Conservation (phyloP, 2,329 filamentous ascomycete species). For the Ophiostoma tasmaniense region DNA sequence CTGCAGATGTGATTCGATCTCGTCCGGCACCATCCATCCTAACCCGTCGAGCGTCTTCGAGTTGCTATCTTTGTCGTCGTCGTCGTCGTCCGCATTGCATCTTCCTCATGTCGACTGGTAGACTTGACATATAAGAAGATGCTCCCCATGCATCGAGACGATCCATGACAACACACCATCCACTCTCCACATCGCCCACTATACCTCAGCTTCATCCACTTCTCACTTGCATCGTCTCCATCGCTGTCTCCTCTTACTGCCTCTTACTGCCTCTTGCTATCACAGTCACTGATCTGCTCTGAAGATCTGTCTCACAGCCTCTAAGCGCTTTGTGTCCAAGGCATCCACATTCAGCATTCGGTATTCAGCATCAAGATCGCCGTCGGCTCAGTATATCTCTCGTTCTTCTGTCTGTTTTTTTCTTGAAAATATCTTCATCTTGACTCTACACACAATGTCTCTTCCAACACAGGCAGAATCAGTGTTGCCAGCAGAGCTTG, state of each 20-base stretch:
- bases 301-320: not conserved
- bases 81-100: not conserved
- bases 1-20: slow-evolving; percentile 1
- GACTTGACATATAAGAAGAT: not conserved
- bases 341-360: not conserved
- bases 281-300: not conserved
- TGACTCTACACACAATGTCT: not conserved
- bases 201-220: not conserved
- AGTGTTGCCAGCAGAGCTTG: not conserved
- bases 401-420: not conserved
- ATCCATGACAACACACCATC: not conserved
- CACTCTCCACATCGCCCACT: not conserved
- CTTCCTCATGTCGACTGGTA: not conserved
- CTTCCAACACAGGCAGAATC: not conserved
- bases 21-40: not conserved
- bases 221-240: not conserved
- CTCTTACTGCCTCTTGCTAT: not conserved
- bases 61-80: not conserved
- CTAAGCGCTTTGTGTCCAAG: not conserved
- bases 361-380: not conserved
- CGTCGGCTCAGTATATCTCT: too few relatives aligned
- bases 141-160: not conserved
- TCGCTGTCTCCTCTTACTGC: too few relatives aligned
- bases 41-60: not conserved
- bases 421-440: not conserved